Base-by-base conservation (phyloP, 495 filamentous ascomycete species). In the Talaromyces stipitatus region DNA sequence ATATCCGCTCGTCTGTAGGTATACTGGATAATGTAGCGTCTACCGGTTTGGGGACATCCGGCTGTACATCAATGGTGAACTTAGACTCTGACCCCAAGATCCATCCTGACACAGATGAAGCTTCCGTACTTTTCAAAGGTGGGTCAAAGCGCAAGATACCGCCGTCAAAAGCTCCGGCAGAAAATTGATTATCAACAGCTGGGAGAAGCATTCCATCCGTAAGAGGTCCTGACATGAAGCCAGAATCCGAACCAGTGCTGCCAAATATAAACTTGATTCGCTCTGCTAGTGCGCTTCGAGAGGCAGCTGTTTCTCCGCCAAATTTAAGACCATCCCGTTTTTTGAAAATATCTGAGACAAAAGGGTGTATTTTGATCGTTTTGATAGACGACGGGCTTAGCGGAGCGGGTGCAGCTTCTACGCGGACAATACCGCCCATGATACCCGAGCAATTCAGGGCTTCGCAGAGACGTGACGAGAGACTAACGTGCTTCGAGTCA, bases 171-270 rank as follows among this genome's bases (percentile, higher is more conserved):
- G 67, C 64, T 57, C 72, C 70, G 9, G 71, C 66, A 3, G 69
- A 64, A 12, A 62, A 64, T 41, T 69, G 67, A 48, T 68, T 69
- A n/a, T 75, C 70, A 6, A 69, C 59, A 50, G 63, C 69, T 0
- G 82, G 79, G 24, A 98, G 69, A 27, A 95, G 62, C 71, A 92
- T 87, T 6, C 94, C 91, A 71, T 97, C 88, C 0, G 92, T 97
- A 26, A 98, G 62, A 3, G 94, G 90, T 0, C 94, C 92, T 16
- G 88, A 81, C n/a, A 97, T 73, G 30, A 96, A 66, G 1, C 84
- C 82, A 47, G 66, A 55, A 11, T 71, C 71, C 1, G 71, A 68
- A 3, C 70, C 72, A 56, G 68, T 63, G 50, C 62, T 71, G 18
- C 71, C 72, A 57, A 75, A 73, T 0, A 75, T 66, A 10, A 73